Evolutionary conservation across 176 grass and related monocot species (phyloP).

Genomic region (Aegilops sharonensis): DNA sequence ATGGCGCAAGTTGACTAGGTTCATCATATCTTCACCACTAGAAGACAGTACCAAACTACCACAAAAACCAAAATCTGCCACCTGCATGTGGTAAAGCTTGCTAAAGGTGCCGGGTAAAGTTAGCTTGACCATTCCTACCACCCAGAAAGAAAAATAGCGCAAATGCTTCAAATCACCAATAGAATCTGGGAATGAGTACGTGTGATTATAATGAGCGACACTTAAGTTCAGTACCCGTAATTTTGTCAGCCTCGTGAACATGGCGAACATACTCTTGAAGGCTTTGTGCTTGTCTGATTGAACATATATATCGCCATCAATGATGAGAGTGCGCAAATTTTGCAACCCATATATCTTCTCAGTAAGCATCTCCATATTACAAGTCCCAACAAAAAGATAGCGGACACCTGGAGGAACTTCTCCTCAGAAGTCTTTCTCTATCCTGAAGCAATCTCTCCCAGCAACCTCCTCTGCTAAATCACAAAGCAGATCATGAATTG

Average conservation of each 20-base stretch:
- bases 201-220: no score
- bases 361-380: not conserved
- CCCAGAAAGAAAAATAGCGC: not conserved
- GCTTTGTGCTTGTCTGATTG: not conserved
- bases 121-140: no score
- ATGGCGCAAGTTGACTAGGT: not conserved
- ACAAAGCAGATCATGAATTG: not conserved
- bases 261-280: not conserved
- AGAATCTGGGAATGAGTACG: not conserved
- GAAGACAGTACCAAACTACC: no score
- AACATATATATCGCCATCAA: no score
- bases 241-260: not conserved
- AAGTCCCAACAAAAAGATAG: not conserved
- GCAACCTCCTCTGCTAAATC: not conserved
- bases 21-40: not conserved
- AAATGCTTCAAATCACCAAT: not conserved
- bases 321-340: not conserved
- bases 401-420: not conserved
- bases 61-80: no score
- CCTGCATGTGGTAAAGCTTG: no score
- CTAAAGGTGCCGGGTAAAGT: not conserved
- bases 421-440: not conserved
- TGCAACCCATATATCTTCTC: not conserved
- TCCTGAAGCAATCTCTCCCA: not conserved
- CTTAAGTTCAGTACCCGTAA: not conserved